phyloP scores from a whole-genome alignment of 129 eudicot species.

The Solidago caesia region DNA sequence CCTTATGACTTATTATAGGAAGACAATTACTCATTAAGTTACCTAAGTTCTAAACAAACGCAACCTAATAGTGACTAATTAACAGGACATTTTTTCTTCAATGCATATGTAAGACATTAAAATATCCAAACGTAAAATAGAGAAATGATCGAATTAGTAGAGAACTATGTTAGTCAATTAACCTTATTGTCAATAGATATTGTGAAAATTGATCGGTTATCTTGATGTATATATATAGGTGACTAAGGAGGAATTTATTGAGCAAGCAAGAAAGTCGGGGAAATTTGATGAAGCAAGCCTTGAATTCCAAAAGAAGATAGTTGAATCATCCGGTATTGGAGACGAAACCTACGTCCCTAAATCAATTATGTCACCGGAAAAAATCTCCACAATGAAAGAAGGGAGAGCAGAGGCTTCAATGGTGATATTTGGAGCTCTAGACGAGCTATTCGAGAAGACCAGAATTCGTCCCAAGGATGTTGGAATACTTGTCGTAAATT shows the following conservation, averaged over 20 bases:
- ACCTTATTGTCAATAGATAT: no score
- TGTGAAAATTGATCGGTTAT: no score
- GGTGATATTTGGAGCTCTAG: constrained; percentile 87
- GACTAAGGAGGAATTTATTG: constrained; percentile 71
- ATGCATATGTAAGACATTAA: background rate
- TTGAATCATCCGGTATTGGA: constrained; percentile 79
- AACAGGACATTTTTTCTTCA: background rate
- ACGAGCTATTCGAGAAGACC: constrained; percentile 78
- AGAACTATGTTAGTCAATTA: no score
- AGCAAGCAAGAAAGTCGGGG: constrained; percentile 64
- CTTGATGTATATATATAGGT: constrained; percentile 38
- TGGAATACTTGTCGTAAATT: constrained; percentile 74
- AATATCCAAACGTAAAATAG: background rate
- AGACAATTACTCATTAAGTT: no score
- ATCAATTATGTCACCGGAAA: constrained; percentile 50
- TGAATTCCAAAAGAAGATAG: constrained; percentile 62
- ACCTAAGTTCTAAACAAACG: no score
- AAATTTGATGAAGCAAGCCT: constrained; percentile 75
- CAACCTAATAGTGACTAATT: background rate
- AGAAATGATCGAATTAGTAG: no score
- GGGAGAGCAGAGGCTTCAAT: constrained; percentile 78
- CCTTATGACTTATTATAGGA: no score
- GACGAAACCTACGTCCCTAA: constrained; percentile 83
- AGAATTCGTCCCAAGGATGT: constrained; percentile 66
- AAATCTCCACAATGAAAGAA: constrained; percentile 77